Conservation (phyloP, 495 filamentous ascomycete species). For the Penicillium silybi region DNA sequence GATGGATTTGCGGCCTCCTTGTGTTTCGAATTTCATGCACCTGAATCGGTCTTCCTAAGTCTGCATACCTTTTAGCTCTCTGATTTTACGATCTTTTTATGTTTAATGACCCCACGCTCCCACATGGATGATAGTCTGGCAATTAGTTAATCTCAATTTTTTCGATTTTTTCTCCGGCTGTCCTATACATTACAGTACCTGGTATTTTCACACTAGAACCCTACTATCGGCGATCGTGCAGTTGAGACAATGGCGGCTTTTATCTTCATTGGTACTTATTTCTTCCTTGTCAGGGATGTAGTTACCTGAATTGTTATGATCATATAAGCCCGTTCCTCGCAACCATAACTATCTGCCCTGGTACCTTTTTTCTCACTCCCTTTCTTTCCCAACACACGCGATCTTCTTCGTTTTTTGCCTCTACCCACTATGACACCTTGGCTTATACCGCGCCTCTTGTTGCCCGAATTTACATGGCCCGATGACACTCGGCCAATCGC, state of each 20-base stretch:
- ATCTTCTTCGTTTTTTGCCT: background rate
- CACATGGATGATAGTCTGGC: conserved; percentile 1
- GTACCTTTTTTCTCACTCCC: no score
- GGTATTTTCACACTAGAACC: no score
- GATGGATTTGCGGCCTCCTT: conserved; percentile 5
- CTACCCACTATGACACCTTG: background rate
- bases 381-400: no score
- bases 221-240: no score
- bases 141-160: conserved; percentile 5
- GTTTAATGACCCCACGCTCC: background rate
- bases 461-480: conserved; percentile 10
- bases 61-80: background rate
- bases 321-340: no score
- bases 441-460: conserved; percentile 5
- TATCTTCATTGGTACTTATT: no score
- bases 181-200: background rate
- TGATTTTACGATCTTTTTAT: background rate
- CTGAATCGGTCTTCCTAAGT: conserved; percentile 6
- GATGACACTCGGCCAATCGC: conserved; percentile 1
- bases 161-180: background rate
- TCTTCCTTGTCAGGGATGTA: no score
- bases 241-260: no score
- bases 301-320: no score
- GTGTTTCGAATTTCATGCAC: background rate
- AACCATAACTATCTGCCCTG: no score